A percentile compares a stretch with the other conserved stretches of the same genome.
Evolutionary conservation across 1,139 yeast species (phyloP).

Genomic region (Pichia sp.): DNA sequence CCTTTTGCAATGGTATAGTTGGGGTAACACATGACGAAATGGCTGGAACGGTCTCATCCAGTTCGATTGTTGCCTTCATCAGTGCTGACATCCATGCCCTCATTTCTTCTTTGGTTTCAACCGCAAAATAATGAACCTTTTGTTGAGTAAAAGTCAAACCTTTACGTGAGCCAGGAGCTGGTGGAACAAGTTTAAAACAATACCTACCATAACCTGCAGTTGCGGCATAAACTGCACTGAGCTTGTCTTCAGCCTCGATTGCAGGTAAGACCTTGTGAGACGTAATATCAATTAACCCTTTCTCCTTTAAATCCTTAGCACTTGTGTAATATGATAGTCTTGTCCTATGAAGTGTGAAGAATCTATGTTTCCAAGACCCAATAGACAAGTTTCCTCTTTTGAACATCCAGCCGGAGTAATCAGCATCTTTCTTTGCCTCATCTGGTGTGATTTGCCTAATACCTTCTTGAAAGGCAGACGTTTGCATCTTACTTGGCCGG

Average conservation of each 20-base stretch:
- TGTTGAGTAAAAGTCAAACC: constrained; percentile 97
- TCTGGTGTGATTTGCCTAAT: constrained; percentile 70
- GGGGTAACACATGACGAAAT: constrained; percentile 95
- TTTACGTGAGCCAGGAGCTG: constrained; percentile 94
- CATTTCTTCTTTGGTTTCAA: constrained; percentile 87
- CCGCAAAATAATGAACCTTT: constrained; percentile 92
- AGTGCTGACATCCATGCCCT: constrained; percentile 92
- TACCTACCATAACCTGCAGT: constrained; percentile 89
- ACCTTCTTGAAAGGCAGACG: constrained; percentile 94
- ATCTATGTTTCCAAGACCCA: constrained; percentile 88
- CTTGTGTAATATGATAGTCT: constrained; percentile 82
- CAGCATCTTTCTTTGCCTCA: constrained; percentile 73
- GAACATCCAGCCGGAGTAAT: constrained; percentile 91
- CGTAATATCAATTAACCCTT: constrained; percentile 91
- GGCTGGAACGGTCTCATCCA: constrained; percentile 89
- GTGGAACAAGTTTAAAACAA: constrained; percentile 91
- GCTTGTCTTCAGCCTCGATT: constrained; percentile 62
- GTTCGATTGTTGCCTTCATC: constrained; percentile 92
- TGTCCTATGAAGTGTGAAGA: constrained; percentile 87
- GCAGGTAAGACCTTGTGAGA: constrained; percentile 88
- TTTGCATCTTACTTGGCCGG: constrained; percentile 43
- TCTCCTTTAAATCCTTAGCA: constrained; percentile 76
- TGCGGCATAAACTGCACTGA: constrained; percentile 84
- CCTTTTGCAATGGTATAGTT: constrained; percentile 79
- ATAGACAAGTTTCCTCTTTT: constrained; percentile 83